Evolutionary conservation across 768 basidiomycete genomes (phyloP).

Genomic region (Chlorophyllum brunneum): DNA sequence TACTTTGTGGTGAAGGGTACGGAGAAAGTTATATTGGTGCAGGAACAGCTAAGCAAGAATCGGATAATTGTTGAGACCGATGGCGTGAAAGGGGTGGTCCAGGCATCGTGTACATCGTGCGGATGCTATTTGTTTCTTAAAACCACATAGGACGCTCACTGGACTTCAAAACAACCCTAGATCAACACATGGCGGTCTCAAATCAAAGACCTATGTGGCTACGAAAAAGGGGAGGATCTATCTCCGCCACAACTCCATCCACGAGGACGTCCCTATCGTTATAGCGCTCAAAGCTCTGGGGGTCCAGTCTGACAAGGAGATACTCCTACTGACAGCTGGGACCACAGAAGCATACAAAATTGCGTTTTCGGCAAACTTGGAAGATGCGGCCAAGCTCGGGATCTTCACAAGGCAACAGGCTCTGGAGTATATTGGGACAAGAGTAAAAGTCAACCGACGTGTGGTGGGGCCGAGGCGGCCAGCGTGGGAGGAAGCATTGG

Average conservation of each 20-base stretch:
- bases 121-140: slow-evolving; percentile 25
- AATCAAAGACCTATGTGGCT: slow-evolving; percentile 96
- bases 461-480: slow-evolving; percentile 81
- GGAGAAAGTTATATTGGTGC: slow-evolving; percentile 98
- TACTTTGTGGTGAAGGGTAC: slow-evolving; percentile 99
- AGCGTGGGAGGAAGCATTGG: slow-evolving; percentile 91
- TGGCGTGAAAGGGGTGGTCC: slow-evolving; percentile 81
- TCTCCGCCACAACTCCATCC: slow-evolving; percentile 94
- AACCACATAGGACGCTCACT: slow-evolving; percentile 13
- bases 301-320: slow-evolving; percentile 96
- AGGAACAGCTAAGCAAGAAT: slow-evolving; percentile 98
- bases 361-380: slow-evolving; percentile 86
- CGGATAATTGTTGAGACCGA: slow-evolving; percentile 98
- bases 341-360: slow-evolving; percentile 84
- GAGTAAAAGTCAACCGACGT: slow-evolving; percentile 84
- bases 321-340: slow-evolving; percentile 90
- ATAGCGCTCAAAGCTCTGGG: slow-evolving; percentile 96
- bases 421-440: slow-evolving; percentile 89
- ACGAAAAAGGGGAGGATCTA: slow-evolving; percentile 96
- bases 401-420: slow-evolving; percentile 93
- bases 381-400: slow-evolving; percentile 89
- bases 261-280: slow-evolving; percentile 95
- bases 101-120: slow-evolving; percentile 95
- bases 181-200: slow-evolving; percentile 78
- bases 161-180: slow-evolving; percentile 29